These are phyloP conservation scores for Babesia bigemina DNA, from an alignment of 169 alveolate species.

Conservation along the genomic window DNA sequence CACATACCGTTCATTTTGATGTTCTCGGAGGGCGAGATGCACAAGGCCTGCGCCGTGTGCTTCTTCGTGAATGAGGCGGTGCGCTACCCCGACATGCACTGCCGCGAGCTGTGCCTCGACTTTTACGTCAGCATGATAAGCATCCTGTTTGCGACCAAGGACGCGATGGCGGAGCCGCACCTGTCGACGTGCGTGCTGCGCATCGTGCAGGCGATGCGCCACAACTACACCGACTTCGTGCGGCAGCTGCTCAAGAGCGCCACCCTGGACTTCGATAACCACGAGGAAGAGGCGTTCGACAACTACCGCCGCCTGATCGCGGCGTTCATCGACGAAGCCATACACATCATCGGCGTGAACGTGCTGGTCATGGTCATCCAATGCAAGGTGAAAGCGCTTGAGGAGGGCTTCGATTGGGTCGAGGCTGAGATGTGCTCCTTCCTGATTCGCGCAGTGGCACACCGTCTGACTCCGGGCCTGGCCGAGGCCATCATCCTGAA, in stretches of 20 bases:
- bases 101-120: slow-evolving; percentile 41
- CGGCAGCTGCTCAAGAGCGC: slow-evolving; percentile 11
- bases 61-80: slow-evolving; percentile 17
- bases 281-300: not conserved
- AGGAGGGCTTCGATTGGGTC: slow-evolving; percentile 18
- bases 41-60: slow-evolving; percentile 18
- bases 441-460: slow-evolving; percentile 8
- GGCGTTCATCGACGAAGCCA: slow-evolving; percentile 29
- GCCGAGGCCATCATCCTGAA: slow-evolving; percentile 12
- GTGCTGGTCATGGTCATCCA: slow-evolving; percentile 3
- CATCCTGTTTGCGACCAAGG: slow-evolving; percentile 12
- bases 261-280: not conserved
- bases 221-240: slow-evolving; percentile 23
- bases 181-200: slow-evolving; percentile 19
- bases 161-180: slow-evolving; percentile 17
- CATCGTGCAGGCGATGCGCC: slow-evolving; percentile 34
- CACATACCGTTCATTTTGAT: slow-evolving; percentile 23
- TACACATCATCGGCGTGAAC: slow-evolving; percentile 26
- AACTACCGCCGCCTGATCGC: slow-evolving; percentile 17
- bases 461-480: slow-evolving; percentile 16
- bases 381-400: not conserved
- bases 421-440: slow-evolving; percentile 22
- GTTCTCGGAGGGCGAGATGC: slow-evolving; percentile 4
- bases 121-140: slow-evolving; percentile 19
- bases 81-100: slow-evolving; percentile 18